Percentiles rank a stretch among this genome's conserved stretches.
Evolutionary conservation across 2,329 filamentous ascomycete genomes (phyloP).

Genomic region (Seiridium unicorne): DNA sequence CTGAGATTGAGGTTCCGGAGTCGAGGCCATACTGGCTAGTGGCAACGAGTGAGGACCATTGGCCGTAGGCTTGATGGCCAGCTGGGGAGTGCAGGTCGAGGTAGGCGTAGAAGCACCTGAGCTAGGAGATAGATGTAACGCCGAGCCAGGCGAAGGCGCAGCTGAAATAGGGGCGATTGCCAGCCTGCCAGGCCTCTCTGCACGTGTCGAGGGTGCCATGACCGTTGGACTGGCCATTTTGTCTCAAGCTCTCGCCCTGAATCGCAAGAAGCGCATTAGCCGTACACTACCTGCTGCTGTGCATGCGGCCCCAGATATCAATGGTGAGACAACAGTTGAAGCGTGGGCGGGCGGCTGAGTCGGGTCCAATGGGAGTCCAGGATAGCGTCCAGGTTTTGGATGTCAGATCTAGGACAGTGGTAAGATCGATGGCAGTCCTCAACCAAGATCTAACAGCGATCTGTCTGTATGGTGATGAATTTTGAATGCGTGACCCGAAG

Average conservation of each 20-base stretch:
- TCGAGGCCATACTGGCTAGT: slow-evolving; percentile 47
- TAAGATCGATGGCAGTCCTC: not conserved
- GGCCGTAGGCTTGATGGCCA: slow-evolving; percentile 25
- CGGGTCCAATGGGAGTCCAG: not conserved
- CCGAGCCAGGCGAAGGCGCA: slow-evolving; percentile 24
- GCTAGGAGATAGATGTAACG: slow-evolving; percentile 19
- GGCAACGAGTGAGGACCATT: slow-evolving; percentile 28
- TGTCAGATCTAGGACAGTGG: not conserved
- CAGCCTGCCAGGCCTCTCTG: slow-evolving; percentile 20
- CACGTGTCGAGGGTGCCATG: slow-evolving; percentile 14
- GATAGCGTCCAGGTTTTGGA: not conserved
- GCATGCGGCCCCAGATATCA: not conserved
- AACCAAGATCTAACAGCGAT: not conserved
- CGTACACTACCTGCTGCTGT: slow-evolving; percentile 11
- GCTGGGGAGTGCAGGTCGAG: slow-evolving; percentile 17
- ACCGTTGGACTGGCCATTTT: slow-evolving; percentile 22
- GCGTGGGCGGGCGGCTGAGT: not conserved
- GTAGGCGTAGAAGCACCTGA: slow-evolving; percentile 25
- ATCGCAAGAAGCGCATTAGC: not conserved
- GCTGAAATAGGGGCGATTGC: slow-evolving; percentile 25
- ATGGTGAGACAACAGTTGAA: not conserved
- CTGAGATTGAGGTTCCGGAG: slow-evolving; percentile 34
- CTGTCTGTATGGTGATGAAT: not conserved
- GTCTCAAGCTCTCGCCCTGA: not conserved
- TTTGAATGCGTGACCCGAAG: not conserved